Percentiles rank a stretch among this genome's conserved stretches.
Evolutionary conservation across 768 basidiomycete genomes (phyloP).

Genomic region (Peribolospora baueri): DNA sequence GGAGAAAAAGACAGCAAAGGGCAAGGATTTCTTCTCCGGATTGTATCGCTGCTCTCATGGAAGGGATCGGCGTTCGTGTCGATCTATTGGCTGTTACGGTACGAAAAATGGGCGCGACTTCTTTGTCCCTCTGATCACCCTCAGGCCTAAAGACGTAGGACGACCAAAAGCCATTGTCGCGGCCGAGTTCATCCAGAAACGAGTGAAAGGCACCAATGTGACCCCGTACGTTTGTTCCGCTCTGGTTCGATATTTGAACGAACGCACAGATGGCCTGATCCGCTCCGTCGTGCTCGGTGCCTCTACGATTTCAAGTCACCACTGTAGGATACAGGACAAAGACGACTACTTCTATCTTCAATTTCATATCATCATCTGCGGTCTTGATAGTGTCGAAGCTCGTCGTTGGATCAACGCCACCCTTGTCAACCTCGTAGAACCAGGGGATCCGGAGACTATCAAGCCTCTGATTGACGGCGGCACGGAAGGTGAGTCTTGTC

Average conservation of each 20-base stretch:
- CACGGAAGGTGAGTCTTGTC: conserved; percentile 52
- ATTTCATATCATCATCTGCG: conserved; percentile 91
- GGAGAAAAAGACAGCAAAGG: too few species aligned
- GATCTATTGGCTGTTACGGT: background rate
- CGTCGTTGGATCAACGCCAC: conserved; percentile 98
- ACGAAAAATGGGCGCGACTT: background rate
- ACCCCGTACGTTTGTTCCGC: conserved; percentile 45
- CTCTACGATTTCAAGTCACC: conserved; percentile 33
- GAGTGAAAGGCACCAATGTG: conserved; percentile 86
- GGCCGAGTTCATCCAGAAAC: conserved; percentile 87
- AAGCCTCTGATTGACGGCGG: conserved; percentile 97
- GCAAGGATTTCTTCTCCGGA: too few species aligned
- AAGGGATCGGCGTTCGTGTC: background rate
- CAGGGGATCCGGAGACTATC: conserved; percentile 72
- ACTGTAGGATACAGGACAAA: conserved; percentile 96
- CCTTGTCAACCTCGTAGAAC: conserved; percentile 76
- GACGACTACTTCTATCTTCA: conserved; percentile 82
- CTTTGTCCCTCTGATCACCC: background rate
- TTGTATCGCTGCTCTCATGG: too few species aligned
- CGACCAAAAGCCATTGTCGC: conserved; percentile 80
- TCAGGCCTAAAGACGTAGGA: conserved; percentile 70
- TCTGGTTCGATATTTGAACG: background rate
- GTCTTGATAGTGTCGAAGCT: conserved; percentile 89
- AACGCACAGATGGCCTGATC: background rate
- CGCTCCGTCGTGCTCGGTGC: background rate